Percentiles rank a stretch among this genome's conserved stretches.
Conservation (phyloP, 345 rosid species). For the Lumnitzera racemosa region DNA sequence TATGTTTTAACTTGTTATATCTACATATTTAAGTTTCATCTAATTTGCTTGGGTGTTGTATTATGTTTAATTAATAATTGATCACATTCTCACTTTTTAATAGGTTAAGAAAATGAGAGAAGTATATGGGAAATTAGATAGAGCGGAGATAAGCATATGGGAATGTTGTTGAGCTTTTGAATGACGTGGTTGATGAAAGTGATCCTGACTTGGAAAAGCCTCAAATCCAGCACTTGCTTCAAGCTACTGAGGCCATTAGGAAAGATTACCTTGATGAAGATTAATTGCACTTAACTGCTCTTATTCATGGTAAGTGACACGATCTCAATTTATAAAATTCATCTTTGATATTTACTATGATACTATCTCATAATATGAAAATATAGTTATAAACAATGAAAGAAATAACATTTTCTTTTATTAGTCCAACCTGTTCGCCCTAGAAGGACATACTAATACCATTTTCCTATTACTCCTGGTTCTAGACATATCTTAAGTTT, state of each 20-base stretch:
- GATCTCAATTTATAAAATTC: no score
- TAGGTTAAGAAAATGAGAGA: slow-evolving; percentile 46
- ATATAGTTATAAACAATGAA: neutral
- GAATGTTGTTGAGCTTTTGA: slow-evolving; percentile 60
- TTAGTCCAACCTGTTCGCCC: no score
- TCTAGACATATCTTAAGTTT: no score
- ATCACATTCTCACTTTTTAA: neutral
- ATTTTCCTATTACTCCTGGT: no score
- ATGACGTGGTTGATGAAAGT: slow-evolving; percentile 60
- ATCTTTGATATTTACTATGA: neutral
- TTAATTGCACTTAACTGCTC: slow-evolving; percentile 63
- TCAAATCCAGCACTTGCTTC: slow-evolving; percentile 54
- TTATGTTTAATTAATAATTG: neutral
- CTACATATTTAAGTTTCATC: no score
- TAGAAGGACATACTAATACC: no score
- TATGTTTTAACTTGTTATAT: no score
- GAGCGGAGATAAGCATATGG: slow-evolving; percentile 63
- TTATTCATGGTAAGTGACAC: slow-evolving; percentile 39
- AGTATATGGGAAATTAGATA: slow-evolving; percentile 38
- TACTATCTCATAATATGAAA: neutral
- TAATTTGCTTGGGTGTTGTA: no score
- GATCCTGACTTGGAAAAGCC: slow-evolving; percentile 75
- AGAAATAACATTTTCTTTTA: no score
- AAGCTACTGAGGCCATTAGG: slow-evolving; percentile 60
- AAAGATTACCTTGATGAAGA: slow-evolving; percentile 52